Conservation (phyloP, 768 basidiomycete genomes). For the Lyophyllum semitale region DNA sequence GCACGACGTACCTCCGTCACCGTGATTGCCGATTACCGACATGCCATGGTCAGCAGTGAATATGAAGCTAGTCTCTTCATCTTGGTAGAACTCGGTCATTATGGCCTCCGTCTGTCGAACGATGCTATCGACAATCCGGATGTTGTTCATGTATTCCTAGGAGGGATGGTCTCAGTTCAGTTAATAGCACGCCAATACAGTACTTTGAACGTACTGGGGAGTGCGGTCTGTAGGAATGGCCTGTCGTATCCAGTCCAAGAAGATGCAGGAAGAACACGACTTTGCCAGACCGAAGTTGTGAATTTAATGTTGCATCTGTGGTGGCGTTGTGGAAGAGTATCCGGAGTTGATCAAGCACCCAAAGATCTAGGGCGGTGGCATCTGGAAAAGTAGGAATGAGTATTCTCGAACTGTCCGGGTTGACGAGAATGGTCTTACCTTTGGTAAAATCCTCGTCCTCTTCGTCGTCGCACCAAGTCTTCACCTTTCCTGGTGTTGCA, state of each 20-base stretch:
- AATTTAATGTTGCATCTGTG: conserved; percentile 45
- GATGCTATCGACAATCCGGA: conserved; percentile 75
- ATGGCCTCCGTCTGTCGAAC: conserved; percentile 67
- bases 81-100: conserved; percentile 62
- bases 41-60: conserved; percentile 93
- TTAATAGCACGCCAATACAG: background rate
- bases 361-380: conserved; percentile 74
- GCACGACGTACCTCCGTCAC: conserved; percentile 69
- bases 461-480: conserved; percentile 75
- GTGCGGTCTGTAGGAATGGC: conserved; percentile 83
- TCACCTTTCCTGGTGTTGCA: conserved; percentile 67
- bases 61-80: conserved; percentile 70
- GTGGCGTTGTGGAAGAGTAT: conserved; percentile 66
- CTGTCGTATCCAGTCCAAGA: conserved; percentile 83
- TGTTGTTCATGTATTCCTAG: conserved; percentile 87
- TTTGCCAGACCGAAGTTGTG: conserved; percentile 55
- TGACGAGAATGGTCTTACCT: conserved; percentile 39
- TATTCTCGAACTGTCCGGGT: background rate
- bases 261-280: conserved; percentile 84
- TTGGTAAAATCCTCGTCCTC: conserved; percentile 87
- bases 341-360: conserved; percentile 76
- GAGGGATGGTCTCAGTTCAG: background rate
- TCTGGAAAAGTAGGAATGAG: conserved; percentile 42
- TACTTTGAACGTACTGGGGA: conserved; percentile 50
- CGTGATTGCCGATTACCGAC: conserved; percentile 87